Conservation (phyloP, 2,329 filamentous ascomycete genomes). For the Aspergillus spinulosporus region DNA sequence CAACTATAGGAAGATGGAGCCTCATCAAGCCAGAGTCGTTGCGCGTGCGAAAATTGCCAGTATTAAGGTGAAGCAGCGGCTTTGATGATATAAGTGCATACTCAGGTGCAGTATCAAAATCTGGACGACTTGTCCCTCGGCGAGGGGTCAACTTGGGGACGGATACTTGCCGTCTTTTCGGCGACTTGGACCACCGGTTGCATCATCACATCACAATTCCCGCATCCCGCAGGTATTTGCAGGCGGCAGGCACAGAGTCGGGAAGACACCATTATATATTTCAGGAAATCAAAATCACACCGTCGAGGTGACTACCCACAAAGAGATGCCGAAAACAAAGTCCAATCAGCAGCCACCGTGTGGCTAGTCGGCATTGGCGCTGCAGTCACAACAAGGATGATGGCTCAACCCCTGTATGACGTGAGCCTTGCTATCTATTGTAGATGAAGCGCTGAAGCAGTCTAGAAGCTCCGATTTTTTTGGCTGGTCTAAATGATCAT, state of each 20-base stretch:
- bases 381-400: slow-evolving; percentile 20
- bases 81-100: no score
- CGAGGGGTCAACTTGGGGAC: not conserved
- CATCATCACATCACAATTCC: not conserved
- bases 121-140: not conserved
- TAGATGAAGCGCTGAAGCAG: slow-evolving; percentile 1
- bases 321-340: not conserved
- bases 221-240: not conserved
- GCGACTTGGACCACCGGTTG: not conserved
- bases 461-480: not conserved
- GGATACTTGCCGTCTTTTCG: not conserved
- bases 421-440: not conserved
- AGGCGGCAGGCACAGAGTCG: not conserved
- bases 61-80: no score
- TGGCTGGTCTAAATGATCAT: not conserved
- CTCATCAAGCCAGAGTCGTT: no score
- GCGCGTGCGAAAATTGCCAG: no score
- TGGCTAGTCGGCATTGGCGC: slow-evolving; percentile 13
- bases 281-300: not conserved
- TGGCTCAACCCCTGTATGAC: slow-evolving; percentile 6
- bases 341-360: not conserved
- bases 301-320: not conserved
- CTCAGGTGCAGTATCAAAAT: no score
- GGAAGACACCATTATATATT: not conserved
- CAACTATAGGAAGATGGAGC: no score